phyloP scores from a whole-genome alignment of 306 rosid genomes.

The Acacia confusa region DNA sequence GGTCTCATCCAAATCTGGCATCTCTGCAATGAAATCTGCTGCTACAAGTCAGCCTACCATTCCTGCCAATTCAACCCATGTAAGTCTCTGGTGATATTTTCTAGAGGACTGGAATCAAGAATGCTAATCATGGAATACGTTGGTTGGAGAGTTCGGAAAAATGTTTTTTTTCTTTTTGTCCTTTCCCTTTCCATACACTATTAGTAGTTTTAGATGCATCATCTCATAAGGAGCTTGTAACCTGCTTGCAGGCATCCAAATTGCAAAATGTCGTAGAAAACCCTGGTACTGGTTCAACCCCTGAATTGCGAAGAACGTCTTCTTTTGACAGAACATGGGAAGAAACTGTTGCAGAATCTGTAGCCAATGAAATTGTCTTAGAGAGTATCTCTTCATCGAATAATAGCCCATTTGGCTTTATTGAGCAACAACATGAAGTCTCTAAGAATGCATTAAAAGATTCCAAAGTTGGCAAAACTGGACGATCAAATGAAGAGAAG shows the following conservation, averaged over 20 bases:
- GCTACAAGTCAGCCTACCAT: constrained; percentile 44
- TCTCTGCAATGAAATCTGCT: constrained; percentile 42
- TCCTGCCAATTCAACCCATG: constrained; percentile 58
- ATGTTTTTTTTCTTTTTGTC: neutral
- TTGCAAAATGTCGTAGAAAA: constrained; percentile 48
- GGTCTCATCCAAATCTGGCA: constrained; percentile 51
- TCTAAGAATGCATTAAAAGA: constrained; percentile 65
- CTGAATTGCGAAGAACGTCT: constrained; percentile 69
- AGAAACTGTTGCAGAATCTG: constrained; percentile 85
- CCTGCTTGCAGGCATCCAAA: constrained; percentile 68
- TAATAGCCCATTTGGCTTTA: constrained; percentile 49
- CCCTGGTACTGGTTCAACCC: constrained; percentile 41
- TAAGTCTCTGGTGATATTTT: constrained; percentile 38
- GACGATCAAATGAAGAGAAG: constrained; percentile 57
- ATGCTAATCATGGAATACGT: constrained; percentile 12
- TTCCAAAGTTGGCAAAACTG: constrained; percentile 72
- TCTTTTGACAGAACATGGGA: constrained; percentile 81
- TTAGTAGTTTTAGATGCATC: constrained; percentile 11
- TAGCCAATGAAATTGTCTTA: constrained; percentile 75
- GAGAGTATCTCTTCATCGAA: constrained; percentile 54
- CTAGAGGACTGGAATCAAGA: constrained; percentile 25
- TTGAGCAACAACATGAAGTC: constrained; percentile 66
- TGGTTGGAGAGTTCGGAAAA: constrained; percentile 21
- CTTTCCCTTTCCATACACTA: neutral
- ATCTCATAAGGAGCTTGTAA: constrained; percentile 28